Evolutionary conservation across 768 basidiomycete species (phyloP).

Genomic region (Strobilomyces confusus): DNA sequence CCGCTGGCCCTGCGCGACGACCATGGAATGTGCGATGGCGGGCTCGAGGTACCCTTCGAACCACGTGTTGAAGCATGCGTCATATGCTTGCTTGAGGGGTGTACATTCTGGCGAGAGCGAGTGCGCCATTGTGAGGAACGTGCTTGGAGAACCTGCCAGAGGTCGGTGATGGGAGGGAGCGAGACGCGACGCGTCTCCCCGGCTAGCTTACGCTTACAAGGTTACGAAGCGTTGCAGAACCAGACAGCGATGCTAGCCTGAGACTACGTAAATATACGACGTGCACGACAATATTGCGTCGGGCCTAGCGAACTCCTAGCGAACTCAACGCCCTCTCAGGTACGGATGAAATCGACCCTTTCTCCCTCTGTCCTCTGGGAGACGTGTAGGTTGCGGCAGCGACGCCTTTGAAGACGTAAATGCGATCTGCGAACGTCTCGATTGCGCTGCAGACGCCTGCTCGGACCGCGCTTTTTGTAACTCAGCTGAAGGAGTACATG

Average conservation of each 20-base stretch:
- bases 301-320: not conserved
- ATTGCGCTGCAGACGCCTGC: constrained; percentile 48
- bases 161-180: too few species aligned
- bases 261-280: too few species aligned
- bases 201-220: constrained; percentile 12
- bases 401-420: constrained; percentile 42
- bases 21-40: constrained; percentile 44
- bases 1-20: constrained; percentile 41
- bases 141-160: too few species aligned
- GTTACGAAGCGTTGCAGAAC: constrained; percentile 1
- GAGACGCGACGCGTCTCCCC: too few species aligned
- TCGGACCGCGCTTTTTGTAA: constrained; percentile 63
- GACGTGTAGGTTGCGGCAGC: constrained; percentile 8
- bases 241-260: constrained; percentile 5
- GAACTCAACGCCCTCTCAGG: constrained; percentile 19
- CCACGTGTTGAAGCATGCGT: constrained; percentile 96
- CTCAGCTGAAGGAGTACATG: constrained; percentile 38
- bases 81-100: constrained; percentile 83
- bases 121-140: constrained; percentile 47
- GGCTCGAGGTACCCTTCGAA: constrained; percentile 96
- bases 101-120: constrained; percentile 86
- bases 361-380: constrained; percentile 16
- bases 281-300: too few species aligned
- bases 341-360: constrained; percentile 30
- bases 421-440: constrained; percentile 59